Evolutionary conservation across 768 basidiomycete species (phyloP).

Genomic region (Collybia sordida): DNA sequence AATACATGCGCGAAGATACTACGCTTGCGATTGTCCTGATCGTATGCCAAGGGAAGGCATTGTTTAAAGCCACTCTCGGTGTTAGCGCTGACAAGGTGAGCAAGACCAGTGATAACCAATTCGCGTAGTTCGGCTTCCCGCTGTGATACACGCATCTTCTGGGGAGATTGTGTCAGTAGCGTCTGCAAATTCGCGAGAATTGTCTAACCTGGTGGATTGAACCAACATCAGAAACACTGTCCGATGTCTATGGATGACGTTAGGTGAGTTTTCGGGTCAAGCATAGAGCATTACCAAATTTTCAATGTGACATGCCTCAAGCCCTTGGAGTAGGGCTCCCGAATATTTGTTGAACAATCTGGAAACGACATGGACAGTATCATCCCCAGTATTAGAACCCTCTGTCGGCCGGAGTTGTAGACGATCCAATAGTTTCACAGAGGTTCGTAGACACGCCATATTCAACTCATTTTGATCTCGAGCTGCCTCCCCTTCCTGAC

Average conservation of each 20-base stretch:
- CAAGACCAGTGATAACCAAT: constrained; percentile 75
- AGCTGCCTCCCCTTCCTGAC: constrained; percentile 33
- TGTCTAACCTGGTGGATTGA: constrained; percentile 44
- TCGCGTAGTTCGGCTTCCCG: constrained; percentile 68
- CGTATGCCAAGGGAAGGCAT: constrained; percentile 77
- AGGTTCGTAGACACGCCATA: constrained; percentile 67
- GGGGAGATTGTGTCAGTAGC: neutral
- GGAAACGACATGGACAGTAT: constrained; percentile 67
- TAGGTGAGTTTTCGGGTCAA: neutral
- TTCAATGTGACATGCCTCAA: constrained; percentile 54
- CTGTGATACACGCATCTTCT: constrained; percentile 45
- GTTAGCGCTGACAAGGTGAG: constrained; percentile 81
- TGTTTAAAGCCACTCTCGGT: constrained; percentile 89
- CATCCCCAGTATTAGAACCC: constrained; percentile 53
- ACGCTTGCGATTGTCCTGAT: constrained; percentile 65
- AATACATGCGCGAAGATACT: constrained; percentile 85
- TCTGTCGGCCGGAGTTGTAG: constrained; percentile 64
- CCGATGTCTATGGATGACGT: constrained; percentile 37
- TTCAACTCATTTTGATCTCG: constrained; percentile 66
- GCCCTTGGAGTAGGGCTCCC: constrained; percentile 57
- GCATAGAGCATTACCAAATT: constrained; percentile 31
- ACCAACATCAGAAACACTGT: constrained; percentile 48
- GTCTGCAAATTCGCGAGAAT: neutral
- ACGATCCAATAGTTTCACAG: constrained; percentile 74
- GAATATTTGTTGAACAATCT: constrained; percentile 82